These are phyloP conservation scores for Ophidiomyces ophidiicola DNA, from an alignment of 2,329 filamentous ascomycete genomes.

Conservation along the genomic window DNA sequence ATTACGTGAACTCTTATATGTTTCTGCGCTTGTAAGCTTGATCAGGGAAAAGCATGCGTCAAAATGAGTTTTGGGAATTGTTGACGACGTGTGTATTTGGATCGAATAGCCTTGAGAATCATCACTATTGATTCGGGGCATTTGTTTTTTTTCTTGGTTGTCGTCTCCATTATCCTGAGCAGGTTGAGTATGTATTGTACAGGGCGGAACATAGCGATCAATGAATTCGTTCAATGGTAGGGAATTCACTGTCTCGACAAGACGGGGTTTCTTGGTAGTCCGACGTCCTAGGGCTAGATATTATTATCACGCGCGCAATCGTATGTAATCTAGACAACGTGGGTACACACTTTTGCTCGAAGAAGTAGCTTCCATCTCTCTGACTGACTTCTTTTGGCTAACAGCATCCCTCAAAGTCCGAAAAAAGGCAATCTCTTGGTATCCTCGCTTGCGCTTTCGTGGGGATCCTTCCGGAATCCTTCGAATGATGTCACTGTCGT, in stretches of 20 bases:
- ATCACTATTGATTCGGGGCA: neutral
- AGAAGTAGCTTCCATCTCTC: too few species aligned
- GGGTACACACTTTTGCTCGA: too few species aligned
- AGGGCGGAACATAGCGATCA: conserved; percentile 22
- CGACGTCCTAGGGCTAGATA: neutral
- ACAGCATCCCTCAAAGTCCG: too few species aligned
- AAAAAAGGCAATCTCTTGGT: conserved; percentile 4
- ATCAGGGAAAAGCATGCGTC: conserved; percentile 44
- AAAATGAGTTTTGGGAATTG: conserved; percentile 31
- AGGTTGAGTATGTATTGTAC: conserved; percentile 11
- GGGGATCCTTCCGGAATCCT: neutral
- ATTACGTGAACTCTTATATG: conserved; percentile 40
- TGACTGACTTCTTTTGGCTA: too few species aligned
- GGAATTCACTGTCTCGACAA: conserved; percentile 35
- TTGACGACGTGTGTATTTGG: conserved; percentile 26
- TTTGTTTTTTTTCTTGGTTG: neutral
- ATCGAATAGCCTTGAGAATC: conserved; percentile 16
- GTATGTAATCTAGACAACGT: too few species aligned
- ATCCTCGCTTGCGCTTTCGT: conserved; percentile 5
- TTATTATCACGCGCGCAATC: too few species aligned
- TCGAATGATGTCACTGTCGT: neutral
- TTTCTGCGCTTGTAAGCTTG: conserved; percentile 40
- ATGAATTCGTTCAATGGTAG: conserved; percentile 31
- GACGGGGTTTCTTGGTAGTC: neutral
- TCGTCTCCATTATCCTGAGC: neutral